Evolutionary conservation across 176 grass and related monocot species (phyloP), one percentile per base, ranked within the genome.

Genomic region (Aegilops umbellulata): DNA sequence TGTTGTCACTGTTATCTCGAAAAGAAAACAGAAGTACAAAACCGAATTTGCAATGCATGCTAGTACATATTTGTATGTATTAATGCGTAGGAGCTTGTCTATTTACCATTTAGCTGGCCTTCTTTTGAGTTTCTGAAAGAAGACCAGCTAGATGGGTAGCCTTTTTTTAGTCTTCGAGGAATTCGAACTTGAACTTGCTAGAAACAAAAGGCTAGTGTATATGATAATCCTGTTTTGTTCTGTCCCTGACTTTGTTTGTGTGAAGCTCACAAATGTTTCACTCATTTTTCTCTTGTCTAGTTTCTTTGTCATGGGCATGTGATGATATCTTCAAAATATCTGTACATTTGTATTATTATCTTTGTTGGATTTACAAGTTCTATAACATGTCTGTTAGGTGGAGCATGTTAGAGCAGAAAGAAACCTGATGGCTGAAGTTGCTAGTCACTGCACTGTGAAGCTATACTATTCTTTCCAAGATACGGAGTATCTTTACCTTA

Each of bases 331-430:
- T 61, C 46, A 41, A 39, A 26, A 63, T 49, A 47, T 4, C 35
- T 63, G 35, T 38, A 76, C 8, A 79, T 4, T 64, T 82, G 15
- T 57, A 22, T 75, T 82, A 26, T 14, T 26, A 1, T 41, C 2
- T 71, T 83, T 78, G 29, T 66, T 15, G 47, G 67, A 38, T 53
- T 91, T 64, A 77, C 30, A 42, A 39, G 6, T 69, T 84, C 30
- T 13, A 53, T 91, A 65, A 81, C 79, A 6, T 81, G 31, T 88
- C 24, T 91, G 8, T 81, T 82, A 98, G 97, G 97, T 98, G 36
- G 94, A 98, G 77, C 97, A 98, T 94, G 97, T 98, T 82, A 98
- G 92, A 92, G 97, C 97, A 65, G 97, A 98, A 90, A 98, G 97
- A 81, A 98, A 98, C 88, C 80, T 98, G 75, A 83, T 98, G 65